Base-by-base conservation (phyloP, 2,329 filamentous ascomycete species). In the Calonectria pseudoreteaudii region DNA sequence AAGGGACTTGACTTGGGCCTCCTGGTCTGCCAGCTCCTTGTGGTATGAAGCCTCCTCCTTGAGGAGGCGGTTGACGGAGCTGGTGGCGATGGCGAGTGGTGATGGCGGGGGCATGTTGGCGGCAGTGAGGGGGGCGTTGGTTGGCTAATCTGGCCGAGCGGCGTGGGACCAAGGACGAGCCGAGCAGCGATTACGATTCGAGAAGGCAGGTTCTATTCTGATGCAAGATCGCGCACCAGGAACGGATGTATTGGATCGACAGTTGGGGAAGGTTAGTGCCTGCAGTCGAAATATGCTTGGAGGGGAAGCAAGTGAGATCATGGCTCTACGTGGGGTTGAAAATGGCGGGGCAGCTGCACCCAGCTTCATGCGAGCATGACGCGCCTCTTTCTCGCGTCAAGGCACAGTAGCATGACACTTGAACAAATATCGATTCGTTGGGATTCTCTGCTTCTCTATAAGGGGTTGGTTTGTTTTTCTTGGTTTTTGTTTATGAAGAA, bases 41-140 rank as follows among this genome's bases (percentile, higher is more conserved):
- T 96, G 94, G 87, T 99, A 98, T 80, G 93, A 96, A 49, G 90
- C 88, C 85, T 98, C 95, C 85, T 99, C 97, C 85, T 98, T 98
- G 78, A 98, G 91, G 62, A 98, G 91, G 73, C 97, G 95, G 80
- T 91, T 89, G 78, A 98, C 91, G 26, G 95, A 92, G 75, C 93
- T 91, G 30, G 94, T 97, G 56, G 94, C 92, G 82, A 98, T 97
- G 80, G 91, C 86, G 83, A 98, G 91, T 79, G 93, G 90, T 1
- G 93, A 92, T 56, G 94, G 94, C 38, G 95, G 90, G 4, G 94
- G 90, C 95, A 98, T 98, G 65, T 66, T 85, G 78, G 49, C 67
- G 44, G 47, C 62, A 30, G 66, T 65, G 52, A 23, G 36, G 34
- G 34, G 34, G 53, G 41, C 13, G 41, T 23, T 41, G 41, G 41